Percentiles rank a stretch among this genome's conserved stretches.
These are phyloP conservation scores for Spatholobus suberectus DNA, from an alignment of 306 rosid genomes.

Conservation along the genomic window DNA sequence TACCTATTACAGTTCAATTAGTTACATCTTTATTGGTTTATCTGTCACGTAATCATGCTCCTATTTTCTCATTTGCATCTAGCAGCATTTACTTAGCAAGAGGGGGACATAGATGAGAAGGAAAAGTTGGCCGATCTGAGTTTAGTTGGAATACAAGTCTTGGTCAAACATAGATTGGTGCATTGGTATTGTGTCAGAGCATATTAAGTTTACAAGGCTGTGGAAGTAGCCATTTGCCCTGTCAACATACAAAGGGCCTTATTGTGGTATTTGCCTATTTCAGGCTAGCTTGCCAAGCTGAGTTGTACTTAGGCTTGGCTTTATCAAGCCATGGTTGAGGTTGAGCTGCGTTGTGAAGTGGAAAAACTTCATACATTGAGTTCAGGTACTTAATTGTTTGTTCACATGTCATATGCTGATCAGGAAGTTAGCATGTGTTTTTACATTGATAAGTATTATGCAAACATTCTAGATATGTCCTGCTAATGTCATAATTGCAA, in stretches of 20 bases:
- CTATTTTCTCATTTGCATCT: neutral
- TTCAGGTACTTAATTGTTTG: slow-evolving; percentile 43
- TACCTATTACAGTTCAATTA: neutral
- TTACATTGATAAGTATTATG: neutral
- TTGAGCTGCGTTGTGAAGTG: slow-evolving; percentile 42
- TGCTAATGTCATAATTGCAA: slow-evolving; percentile 1
- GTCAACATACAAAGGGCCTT: slow-evolving; percentile 31
- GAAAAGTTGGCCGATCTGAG: neutral
- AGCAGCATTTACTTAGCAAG: neutral
- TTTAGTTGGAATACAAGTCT: slow-evolving; percentile 16
- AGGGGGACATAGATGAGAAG: neutral
- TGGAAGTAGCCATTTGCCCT: slow-evolving; percentile 31
- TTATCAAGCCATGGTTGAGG: slow-evolving; percentile 26
- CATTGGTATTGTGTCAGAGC: neutral
- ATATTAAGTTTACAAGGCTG: slow-evolving; percentile 7
- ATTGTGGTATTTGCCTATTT: slow-evolving; percentile 50
- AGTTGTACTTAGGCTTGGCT: slow-evolving; percentile 46
- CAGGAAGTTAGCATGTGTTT: neutral
- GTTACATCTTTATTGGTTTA: neutral
- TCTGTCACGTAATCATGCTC: neutral
- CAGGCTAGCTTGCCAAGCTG: slow-evolving; percentile 49
- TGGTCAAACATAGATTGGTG: neutral
- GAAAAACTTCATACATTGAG: slow-evolving; percentile 35
- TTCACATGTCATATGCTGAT: neutral
- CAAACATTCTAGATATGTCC: slow-evolving; percentile 4